phyloP scores from a whole-genome alignment of 2,329 filamentous ascomycete genomes.

The Bretziella fagacearum region DNA sequence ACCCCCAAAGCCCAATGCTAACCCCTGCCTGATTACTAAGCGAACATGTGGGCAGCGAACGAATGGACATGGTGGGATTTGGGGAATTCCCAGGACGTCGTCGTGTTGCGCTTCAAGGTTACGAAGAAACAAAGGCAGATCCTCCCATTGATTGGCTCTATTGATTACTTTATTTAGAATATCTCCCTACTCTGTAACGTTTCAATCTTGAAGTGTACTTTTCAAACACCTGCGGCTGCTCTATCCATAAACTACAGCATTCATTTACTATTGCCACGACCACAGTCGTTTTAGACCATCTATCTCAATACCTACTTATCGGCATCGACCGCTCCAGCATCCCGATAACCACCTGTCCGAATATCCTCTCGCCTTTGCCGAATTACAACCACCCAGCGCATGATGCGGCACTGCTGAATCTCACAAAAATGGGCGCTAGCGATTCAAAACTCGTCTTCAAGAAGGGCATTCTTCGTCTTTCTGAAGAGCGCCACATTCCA shows the following conservation, averaged over 20 bases:
- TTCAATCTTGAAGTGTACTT: neutral
- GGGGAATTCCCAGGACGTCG: neutral
- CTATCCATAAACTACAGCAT: no score
- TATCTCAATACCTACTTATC: no score
- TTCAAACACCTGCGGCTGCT: no score
- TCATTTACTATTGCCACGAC: neutral
- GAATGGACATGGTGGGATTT: neutral
- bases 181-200: neutral
- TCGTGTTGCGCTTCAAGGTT: neutral
- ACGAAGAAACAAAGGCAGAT: neutral
- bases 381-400: slow-evolving; percentile 5
- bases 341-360: neutral
- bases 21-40: slow-evolving; percentile 4
- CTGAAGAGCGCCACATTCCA: slow-evolving; percentile 76
- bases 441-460: slow-evolving; percentile 99
- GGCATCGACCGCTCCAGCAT: neutral
- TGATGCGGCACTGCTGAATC: slow-evolving; percentile 2
- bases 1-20: neutral
- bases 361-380: no score
- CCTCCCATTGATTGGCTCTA: neutral
- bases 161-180: neutral
- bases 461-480: slow-evolving; percentile 90
- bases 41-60: neutral
- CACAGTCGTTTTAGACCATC: no score
- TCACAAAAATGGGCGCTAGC: slow-evolving; percentile 67